Conservation (phyloP, 1,284 basidiomycete genomes). For the Ceratobasidium sp. region DNA sequence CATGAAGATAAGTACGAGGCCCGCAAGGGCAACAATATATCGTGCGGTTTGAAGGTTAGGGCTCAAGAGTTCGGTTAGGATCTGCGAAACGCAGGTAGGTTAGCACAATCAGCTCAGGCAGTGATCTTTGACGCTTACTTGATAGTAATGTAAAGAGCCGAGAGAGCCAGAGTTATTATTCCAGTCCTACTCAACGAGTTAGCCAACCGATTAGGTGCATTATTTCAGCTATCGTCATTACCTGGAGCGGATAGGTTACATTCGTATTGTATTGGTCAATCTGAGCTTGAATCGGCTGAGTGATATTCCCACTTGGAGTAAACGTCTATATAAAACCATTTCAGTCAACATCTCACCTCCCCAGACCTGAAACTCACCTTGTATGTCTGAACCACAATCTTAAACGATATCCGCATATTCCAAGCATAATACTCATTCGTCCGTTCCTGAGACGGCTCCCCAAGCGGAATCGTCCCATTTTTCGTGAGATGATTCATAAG, state of each 20-base stretch:
- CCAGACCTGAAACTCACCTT: background rate
- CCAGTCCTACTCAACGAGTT: slow-evolving; percentile 1
- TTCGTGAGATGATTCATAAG: slow-evolving; percentile 18
- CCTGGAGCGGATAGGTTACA: slow-evolving; percentile 23
- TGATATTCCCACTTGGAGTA: background rate
- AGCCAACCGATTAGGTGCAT: background rate
- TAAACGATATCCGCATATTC: slow-evolving; percentile 32
- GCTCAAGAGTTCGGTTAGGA: slow-evolving; percentile 23
- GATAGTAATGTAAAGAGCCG: slow-evolving; percentile 19
- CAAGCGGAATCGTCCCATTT: slow-evolving; percentile 7
- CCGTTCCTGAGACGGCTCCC: slow-evolving; percentile 8
- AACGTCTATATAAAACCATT: background rate
- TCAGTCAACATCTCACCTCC: background rate
- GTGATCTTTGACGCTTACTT: background rate
- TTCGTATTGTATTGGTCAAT: slow-evolving; percentile 39
- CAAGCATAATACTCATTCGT: slow-evolving; percentile 31
- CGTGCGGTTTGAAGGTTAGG: slow-evolving; percentile 21
- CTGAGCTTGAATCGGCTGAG: slow-evolving; percentile 12
- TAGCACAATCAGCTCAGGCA: background rate
- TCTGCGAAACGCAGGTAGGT: background rate
- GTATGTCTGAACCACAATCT: slow-evolving; percentile 26
- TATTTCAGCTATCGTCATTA: background rate
- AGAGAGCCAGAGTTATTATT: slow-evolving; percentile 18
- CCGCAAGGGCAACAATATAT: slow-evolving; percentile 24
- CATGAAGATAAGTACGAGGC: slow-evolving; percentile 7